Evolutionary conservation across 73 alveolate genomes (phyloP).

Genomic region (Tetrahymena borealis): DNA sequence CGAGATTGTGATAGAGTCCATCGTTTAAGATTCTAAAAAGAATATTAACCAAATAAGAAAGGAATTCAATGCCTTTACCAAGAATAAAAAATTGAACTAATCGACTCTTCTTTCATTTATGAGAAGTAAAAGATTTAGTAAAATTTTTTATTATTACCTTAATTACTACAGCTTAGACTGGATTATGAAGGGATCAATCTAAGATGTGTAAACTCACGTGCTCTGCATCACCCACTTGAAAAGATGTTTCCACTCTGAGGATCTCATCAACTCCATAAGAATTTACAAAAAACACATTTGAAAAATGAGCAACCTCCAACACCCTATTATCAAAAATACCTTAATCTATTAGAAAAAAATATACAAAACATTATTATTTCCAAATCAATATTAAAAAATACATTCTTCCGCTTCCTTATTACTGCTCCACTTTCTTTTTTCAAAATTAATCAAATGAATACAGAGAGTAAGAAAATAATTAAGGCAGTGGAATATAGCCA

Average conservation of each 20-base stretch:
- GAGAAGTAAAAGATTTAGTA: background rate
- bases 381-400: too few relatives aligned
- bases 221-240: background rate
- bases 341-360: background rate
- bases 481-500: too few relatives aligned
- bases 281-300: background rate
- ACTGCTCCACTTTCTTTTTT: too few relatives aligned
- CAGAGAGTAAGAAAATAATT: too few relatives aligned
- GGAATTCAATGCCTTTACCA: background rate
- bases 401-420: too few relatives aligned
- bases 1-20: background rate
- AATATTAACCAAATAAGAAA: background rate
- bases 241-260: background rate
- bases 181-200: background rate
- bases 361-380: background rate
- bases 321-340: background rate
- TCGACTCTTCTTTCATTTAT: background rate
- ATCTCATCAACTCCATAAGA: background rate
- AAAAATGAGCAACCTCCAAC: too few relatives aligned
- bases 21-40: background rate
- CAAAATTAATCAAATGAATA: too few relatives aligned
- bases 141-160: background rate
- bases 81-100: background rate
- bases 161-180: background rate
- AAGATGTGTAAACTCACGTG: background rate